These are phyloP conservation scores for Pelargonium nanum DNA, from an alignment of 345 rosid genomes.

Conservation along the genomic window DNA sequence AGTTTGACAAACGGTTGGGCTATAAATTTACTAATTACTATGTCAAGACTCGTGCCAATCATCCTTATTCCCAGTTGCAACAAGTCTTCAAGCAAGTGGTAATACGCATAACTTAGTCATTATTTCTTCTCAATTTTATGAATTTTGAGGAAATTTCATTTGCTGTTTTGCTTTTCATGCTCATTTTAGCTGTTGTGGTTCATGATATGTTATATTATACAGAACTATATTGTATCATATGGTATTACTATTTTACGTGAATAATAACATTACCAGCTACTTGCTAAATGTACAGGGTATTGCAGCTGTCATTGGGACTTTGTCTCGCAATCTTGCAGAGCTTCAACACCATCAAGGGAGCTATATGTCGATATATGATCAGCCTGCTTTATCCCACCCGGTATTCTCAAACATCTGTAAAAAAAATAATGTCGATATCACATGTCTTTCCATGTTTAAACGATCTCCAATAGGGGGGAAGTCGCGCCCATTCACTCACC, in stretches of 20 bases:
- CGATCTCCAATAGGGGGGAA: not conserved
- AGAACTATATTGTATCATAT: not conserved
- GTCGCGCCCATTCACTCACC: not conserved
- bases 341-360: constrained; percentile 97
- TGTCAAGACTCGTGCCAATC: constrained; percentile 95
- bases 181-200: not conserved
- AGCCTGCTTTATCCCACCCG: constrained; percentile 76
- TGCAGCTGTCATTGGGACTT: constrained; percentile 96
- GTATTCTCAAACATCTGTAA: constrained; percentile 18
- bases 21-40: constrained; percentile 88
- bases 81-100: constrained; percentile 99
- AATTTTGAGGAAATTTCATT: not conserved
- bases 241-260: not conserved
- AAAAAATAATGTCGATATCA: not conserved
- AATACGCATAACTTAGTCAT: constrained; percentile 12
- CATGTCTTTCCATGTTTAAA: not conserved
- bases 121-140: constrained; percentile 5
- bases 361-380: constrained; percentile 85
- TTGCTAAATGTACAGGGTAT: constrained; percentile 48
- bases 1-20: constrained; percentile 93
- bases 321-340: constrained; percentile 94
- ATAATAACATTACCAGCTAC: not conserved
- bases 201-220: not conserved
- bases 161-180: not conserved
- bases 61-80: constrained; percentile 95